phyloP scores from a whole-genome alignment of 768 basidiomycete species.

The Cystobasidium ongulense region DNA sequence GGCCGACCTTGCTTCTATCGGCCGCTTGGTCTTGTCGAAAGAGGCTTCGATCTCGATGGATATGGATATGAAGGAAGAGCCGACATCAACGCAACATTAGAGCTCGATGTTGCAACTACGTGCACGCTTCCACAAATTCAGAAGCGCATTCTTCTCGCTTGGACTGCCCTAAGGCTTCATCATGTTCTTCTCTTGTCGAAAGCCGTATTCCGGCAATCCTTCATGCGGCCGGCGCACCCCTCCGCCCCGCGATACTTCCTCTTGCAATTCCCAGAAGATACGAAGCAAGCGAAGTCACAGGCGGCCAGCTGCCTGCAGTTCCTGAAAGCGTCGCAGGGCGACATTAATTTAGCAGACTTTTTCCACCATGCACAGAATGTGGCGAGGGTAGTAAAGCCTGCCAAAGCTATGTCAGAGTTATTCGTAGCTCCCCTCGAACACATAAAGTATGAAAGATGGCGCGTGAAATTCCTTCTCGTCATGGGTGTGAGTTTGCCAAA shows the following conservation, averaged over 20 bases:
- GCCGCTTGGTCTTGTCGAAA: conserved; percentile 7
- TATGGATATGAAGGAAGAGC: conserved; percentile 3
- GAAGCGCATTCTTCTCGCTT: conserved; percentile 13
- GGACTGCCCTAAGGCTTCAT: not conserved
- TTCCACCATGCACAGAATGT: conserved; percentile 18
- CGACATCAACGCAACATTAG: conserved; percentile 16
- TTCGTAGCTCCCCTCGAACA: not conserved
- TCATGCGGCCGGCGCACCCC: not conserved
- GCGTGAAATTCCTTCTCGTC: not conserved
- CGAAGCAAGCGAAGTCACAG: not conserved
- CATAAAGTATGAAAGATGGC: not conserved
- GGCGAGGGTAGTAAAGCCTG: not conserved
- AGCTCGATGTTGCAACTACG: not conserved
- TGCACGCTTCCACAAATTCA: not conserved
- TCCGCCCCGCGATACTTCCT: not conserved
- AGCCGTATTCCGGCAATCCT: not conserved
- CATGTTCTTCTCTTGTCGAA: conserved; percentile 3
- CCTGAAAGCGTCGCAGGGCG: not conserved
- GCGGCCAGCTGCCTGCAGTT: not conserved
- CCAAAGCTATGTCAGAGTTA: conserved; percentile 5
- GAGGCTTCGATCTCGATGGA: conserved; percentile 14
- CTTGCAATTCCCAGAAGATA: not conserved
- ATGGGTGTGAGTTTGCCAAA: conserved; percentile 9
- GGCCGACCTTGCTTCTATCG: not conserved
- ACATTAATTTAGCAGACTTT: conserved; percentile 4